Evolutionary conservation across 2,329 filamentous ascomycete species (phyloP).

Genomic region (Trichoderma koningiopsis): DNA sequence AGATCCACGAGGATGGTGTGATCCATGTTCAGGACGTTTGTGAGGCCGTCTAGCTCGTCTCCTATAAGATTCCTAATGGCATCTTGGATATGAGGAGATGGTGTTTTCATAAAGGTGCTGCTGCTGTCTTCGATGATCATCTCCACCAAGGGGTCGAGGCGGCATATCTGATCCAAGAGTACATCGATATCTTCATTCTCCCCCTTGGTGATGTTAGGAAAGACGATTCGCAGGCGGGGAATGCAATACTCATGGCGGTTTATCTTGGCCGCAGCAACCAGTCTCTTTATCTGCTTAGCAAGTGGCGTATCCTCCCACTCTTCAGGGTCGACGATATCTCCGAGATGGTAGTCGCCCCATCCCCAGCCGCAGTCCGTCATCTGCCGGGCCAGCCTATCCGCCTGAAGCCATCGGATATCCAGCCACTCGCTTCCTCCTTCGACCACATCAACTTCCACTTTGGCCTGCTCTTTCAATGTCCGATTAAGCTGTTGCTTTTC

Average conservation of each 20-base stretch:
- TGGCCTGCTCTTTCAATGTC: conserved; percentile 38
- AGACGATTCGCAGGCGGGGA: conserved; percentile 41
- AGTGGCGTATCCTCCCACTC: conserved; percentile 42
- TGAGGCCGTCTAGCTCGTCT: conserved; percentile 39
- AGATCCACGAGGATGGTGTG: conserved; percentile 47
- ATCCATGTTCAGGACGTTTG: conserved; percentile 44
- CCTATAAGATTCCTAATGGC: conserved; percentile 39
- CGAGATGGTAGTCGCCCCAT: conserved; percentile 42
- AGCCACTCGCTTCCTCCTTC: conserved; percentile 42
- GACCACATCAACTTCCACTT: conserved; percentile 42
- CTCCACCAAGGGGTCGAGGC: conserved; percentile 37
- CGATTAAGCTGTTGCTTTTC: conserved; percentile 39
- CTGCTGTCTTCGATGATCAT: conserved; percentile 39
- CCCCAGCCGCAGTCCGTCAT: conserved; percentile 47
- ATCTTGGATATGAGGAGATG: conserved; percentile 32
- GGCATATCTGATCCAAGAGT: conserved; percentile 38
- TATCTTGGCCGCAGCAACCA: conserved; percentile 41
- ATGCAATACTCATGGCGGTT: conserved; percentile 43
- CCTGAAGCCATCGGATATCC: conserved; percentile 36
- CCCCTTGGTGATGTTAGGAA: conserved; percentile 39
- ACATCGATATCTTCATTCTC: conserved; percentile 36
- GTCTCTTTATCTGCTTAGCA: conserved; percentile 38
- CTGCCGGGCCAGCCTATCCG: conserved; percentile 41
- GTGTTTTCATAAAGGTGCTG: conserved; percentile 33
- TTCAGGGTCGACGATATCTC: conserved; percentile 37